Evolutionary conservation across 2,329 filamentous ascomycete genomes (phyloP).

Genomic region (Aspergillus jensenii): DNA sequence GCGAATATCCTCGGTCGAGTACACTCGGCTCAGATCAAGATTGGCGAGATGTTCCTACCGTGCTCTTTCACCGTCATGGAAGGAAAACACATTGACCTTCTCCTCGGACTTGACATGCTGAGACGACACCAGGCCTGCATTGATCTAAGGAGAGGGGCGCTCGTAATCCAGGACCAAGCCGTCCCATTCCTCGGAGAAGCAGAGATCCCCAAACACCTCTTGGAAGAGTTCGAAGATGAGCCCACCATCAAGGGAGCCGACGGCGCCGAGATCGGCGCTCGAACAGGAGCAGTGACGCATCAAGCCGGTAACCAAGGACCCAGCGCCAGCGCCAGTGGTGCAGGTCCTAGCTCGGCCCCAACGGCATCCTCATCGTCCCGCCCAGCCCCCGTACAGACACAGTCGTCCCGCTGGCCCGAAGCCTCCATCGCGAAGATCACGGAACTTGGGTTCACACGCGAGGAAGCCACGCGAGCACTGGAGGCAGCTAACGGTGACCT

Average conservation of each 20-base stretch:
- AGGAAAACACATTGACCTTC: conserved; percentile 90
- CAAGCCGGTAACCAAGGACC: conserved; percentile 26
- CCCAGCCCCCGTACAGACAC: conserved; percentile 23
- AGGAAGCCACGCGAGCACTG: conserved; percentile 76
- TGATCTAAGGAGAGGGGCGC: conserved; percentile 78
- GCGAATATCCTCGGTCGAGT: conserved; percentile 93
- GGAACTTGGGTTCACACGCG: conserved; percentile 72
- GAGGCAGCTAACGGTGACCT: conserved; percentile 82
- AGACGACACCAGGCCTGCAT: conserved; percentile 93
- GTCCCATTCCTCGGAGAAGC: conserved; percentile 89
- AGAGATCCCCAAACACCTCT: conserved; percentile 81
- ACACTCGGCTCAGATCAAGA: conserved; percentile 91
- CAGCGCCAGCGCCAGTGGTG: not conserved
- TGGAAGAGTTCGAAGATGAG: conserved; percentile 73
- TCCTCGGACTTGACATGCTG: conserved; percentile 94
- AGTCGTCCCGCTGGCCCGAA: conserved; percentile 48
- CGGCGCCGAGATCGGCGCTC: conserved; percentile 83
- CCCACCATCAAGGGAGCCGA: conserved; percentile 81
- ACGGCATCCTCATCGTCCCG: conserved; percentile 23
- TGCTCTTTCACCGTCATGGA: conserved; percentile 99
- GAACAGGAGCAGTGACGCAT: conserved; percentile 66
- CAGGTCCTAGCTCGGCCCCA: conserved; percentile 15
- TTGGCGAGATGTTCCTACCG: conserved; percentile 80
- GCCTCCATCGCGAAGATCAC: conserved; percentile 74
- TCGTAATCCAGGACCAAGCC: conserved; percentile 84